Base-by-base conservation (phyloP, 495 filamentous ascomycete genomes). In the Trichoderma virens region DNA sequence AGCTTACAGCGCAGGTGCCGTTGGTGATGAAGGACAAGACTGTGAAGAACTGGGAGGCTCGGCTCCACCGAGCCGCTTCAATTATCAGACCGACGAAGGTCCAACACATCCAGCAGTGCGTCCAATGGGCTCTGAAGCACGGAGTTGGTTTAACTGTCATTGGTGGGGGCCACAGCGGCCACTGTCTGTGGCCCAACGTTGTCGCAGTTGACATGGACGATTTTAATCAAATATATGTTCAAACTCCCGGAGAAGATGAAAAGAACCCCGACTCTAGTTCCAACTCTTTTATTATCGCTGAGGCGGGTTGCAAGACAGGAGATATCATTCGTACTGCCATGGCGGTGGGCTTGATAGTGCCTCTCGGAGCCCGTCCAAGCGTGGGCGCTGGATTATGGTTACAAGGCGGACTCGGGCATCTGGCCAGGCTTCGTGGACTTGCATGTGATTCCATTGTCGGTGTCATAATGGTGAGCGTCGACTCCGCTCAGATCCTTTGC, bases 331-430 rank as follows among this genome's bases (percentile, higher is more conserved):
- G 69, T 63, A 78, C 78, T 64, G 69, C 83, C 64, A 81, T 83
- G 78, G 72, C 64, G 34, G 72, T 64, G 8, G 81, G 80, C 41
- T 3, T 87, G 63, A 83, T 81, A 68, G 82, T 87, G 28, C 86
- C 86, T 4, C 69, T 87, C 45, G 86, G 85, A 8, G 65, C 82
- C 39, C 82, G 85, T 43, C 86, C 84, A 69, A 86, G 85, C 64
- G 84, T 87, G 56, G 86, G 85, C 38, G 80, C 82, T 6, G 85
- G 86, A 28, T 67, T 84, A 45, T 87, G 83, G 83, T 73, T 88
- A 60, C 85, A 88, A 76, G 86, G 85, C 64, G 85, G 85, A 68
- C 85, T 88, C 56, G 85, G 85, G 14, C 83, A 86, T 70, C 75
- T 87, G 60, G 69, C 82, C 61, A 80, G 85, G 64, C 62, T 79